phyloP scores from a whole-genome alignment of 148 eudicot genomes.

The Heliamphora exappendiculata region DNA sequence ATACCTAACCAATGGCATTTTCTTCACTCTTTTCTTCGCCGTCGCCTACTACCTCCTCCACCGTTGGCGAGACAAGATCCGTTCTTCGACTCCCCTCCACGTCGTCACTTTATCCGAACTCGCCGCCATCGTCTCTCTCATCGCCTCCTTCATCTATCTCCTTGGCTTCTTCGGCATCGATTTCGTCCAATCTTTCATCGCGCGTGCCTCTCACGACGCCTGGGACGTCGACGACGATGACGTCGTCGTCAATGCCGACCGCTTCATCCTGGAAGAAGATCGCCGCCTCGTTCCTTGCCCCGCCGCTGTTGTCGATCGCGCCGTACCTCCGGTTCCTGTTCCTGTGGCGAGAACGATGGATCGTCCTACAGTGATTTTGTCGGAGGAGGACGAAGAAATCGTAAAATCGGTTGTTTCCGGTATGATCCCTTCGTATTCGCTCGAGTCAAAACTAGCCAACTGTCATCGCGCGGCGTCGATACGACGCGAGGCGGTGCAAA shows the following conservation, averaged over 20 bases:
- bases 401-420: conserved; percentile 23
- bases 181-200: conserved; percentile 34
- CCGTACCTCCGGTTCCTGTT: not conserved
- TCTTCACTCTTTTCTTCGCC: conserved; percentile 40
- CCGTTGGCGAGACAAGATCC: conserved; percentile 48
- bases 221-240: conserved; percentile 16
- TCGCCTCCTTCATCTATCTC: conserved; percentile 36
- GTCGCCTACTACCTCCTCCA: conserved; percentile 34
- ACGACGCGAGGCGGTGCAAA: conserved; percentile 29
- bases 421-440: conserved; percentile 23
- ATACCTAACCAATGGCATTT: conserved; percentile 36
- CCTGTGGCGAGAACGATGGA: not conserved
- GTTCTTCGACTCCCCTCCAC: conserved; percentile 34
- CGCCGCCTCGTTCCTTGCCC: not conserved
- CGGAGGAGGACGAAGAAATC: conserved; percentile 20
- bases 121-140: conserved; percentile 24
- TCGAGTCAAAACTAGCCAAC: conserved; percentile 28
- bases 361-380: not conserved
- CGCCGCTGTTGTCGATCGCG: not conserved
- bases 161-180: conserved; percentile 41
- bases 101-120: conserved; percentile 34
- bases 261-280: not conserved
- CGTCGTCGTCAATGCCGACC: not conserved
- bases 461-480: conserved; percentile 26
- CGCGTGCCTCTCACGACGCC: conserved; percentile 12